Base-by-base conservation (phyloP, 179 eudicot genomes). In the Spergularia azorica region DNA sequence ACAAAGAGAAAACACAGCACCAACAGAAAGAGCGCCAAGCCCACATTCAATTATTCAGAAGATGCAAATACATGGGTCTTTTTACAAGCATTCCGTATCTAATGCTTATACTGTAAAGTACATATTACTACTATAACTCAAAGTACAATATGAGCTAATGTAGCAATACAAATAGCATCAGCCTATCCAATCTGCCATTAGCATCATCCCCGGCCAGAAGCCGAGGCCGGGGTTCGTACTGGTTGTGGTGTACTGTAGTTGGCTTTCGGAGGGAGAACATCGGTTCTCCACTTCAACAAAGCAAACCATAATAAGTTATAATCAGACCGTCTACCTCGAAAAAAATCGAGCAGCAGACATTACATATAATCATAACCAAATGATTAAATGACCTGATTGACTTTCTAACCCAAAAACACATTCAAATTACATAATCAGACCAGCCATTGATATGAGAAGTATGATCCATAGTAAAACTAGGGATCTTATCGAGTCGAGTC, bases 401-500 rank as follows among this genome's bases (percentile, higher is more conserved):
- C 61, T 7, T 14, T 4, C 6, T n/a, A 15, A 41, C 26, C 71
- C 14, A 17, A 9, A 14, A 21, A 17, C 60, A 11, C 10, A 3
- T n/a, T 75, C 81, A 89, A 32, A 89, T 87, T 16, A 89, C 92
- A 84, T 89, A 89, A 79, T 86, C 90, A 77, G 85, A 87, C 89
- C 90, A 87, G 11, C 84, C 77, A 69, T 77, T 58, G 3, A 89
- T 84, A 71, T 87, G 83, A 14, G 90, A 89, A 66, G 88, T 89
- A 77, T 89, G 92, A 81, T 89, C 92, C 92, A 89, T 89, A 15
- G 90, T 87, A 0, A 86, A 76, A 75, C 92, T 79, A 16, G 92
- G 92, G 16, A 83, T 78, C 48, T 82, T 79, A 56, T 80, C 82
- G 10, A 79, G 88, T 79, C 52, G 83, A 15, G 78, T 70, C 1